Conservation (phyloP, 1,284 basidiomycete species). For the Athelia sp. region DNA sequence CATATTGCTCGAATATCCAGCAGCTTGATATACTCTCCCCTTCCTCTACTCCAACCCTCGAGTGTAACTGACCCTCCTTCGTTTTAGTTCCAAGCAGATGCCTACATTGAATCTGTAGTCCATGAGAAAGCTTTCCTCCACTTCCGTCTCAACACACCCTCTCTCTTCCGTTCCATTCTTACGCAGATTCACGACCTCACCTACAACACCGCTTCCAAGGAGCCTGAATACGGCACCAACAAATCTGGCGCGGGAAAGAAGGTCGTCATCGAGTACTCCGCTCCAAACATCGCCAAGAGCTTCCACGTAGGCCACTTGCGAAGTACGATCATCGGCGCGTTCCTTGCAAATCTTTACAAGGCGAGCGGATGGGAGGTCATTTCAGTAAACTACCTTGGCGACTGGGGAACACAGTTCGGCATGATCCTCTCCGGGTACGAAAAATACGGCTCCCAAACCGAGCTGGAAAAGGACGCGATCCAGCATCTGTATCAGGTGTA, state of each 20-base stretch:
- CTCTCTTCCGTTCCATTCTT: slow-evolving; percentile 75
- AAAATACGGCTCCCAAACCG: slow-evolving; percentile 84
- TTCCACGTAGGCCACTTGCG: slow-evolving; percentile 98
- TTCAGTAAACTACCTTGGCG: slow-evolving; percentile 91
- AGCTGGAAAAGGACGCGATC: slow-evolving; percentile 86
- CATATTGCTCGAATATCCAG: no score
- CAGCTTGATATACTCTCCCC: no score
- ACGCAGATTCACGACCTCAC: slow-evolving; percentile 78
- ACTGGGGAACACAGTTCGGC: slow-evolving; percentile 92
- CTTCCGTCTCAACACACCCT: slow-evolving; percentile 71
- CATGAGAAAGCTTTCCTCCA: slow-evolving; percentile 80
- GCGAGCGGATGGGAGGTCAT: slow-evolving; percentile 91
- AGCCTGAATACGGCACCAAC: slow-evolving; percentile 72
- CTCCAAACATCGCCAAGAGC: slow-evolving; percentile 97
- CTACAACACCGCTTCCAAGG: slow-evolving; percentile 45
- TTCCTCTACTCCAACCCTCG: no score
- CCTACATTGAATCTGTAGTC: slow-evolving; percentile 61
- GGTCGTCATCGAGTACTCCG: slow-evolving; percentile 85
- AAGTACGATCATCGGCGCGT: slow-evolving; percentile 96
- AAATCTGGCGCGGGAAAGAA: slow-evolving; percentile 77
- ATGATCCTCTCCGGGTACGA: slow-evolving; percentile 92
- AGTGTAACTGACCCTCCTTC: slow-evolving; percentile 1
- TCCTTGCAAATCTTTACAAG: slow-evolving; percentile 89
- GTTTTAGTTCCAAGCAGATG: slow-evolving; percentile 65
- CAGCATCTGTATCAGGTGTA: slow-evolving; percentile 95